Percentiles rank a stretch among this genome's conserved stretches.
Conservation (phyloP, 179 eudicot species). For the Vitellaria paradoxa region DNA sequence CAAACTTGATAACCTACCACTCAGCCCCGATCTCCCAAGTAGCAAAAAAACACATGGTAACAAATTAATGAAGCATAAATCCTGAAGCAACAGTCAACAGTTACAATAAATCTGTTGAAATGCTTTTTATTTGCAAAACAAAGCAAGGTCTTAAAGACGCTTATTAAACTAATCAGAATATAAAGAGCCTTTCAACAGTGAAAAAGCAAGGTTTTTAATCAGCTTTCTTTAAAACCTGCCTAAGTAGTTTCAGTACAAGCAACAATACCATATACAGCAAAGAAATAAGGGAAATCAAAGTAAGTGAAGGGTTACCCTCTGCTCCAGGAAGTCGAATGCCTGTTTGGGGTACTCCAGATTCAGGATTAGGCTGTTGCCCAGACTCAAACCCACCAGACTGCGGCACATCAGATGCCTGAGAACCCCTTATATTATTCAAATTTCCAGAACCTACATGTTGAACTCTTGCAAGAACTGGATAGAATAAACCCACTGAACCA, state of each 20-base stretch:
- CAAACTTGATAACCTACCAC: too few relatives aligned
- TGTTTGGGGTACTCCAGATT: constrained; percentile 40
- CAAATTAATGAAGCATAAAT: not conserved
- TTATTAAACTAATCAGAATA: not conserved
- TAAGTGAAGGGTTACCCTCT: constrained; percentile 40
- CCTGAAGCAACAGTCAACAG: not conserved
- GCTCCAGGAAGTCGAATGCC: constrained; percentile 36
- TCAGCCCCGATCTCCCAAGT: not conserved
- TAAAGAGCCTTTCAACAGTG: constrained; percentile 14
- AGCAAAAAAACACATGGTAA: not conserved
- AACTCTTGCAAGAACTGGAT: constrained; percentile 67
- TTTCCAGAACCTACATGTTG: constrained; percentile 47
- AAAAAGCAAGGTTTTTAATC: not conserved
- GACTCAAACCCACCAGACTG: constrained; percentile 26
- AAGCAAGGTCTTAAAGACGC: not conserved
- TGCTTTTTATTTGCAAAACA: not conserved
- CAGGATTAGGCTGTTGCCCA: constrained; percentile 27
- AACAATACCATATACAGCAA: not conserved
- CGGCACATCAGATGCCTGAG: constrained; percentile 40
- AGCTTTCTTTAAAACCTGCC: not conserved
- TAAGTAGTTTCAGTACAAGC: not conserved
- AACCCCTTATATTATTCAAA: constrained; percentile 32
- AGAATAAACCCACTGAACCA: constrained; percentile 48
- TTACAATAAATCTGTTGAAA: not conserved
- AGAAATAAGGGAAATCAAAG: not conserved